Base-by-base conservation (phyloP, 1,139 yeast species). In the Yamadazyma sp. region DNA sequence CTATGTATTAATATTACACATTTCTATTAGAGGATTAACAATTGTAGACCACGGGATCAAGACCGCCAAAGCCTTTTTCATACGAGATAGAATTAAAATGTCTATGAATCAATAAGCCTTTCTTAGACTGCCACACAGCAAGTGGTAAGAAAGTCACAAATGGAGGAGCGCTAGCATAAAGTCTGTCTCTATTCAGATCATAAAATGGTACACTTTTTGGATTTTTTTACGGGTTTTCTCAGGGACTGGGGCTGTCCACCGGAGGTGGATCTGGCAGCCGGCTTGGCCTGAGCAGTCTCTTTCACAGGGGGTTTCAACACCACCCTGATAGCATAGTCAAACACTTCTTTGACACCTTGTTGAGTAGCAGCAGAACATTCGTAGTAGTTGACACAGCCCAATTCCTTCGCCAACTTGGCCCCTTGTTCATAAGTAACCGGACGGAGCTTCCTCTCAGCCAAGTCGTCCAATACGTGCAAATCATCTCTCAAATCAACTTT, bases 311-410 rank as follows among this genome's bases (percentile, higher is more conserved):
- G 86, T 39, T 74, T 70, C 42, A 83, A 73, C 8, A 84, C 92
- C 0, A 82, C 75, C 51, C 81, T 76, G 35, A 87, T 86, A 14
- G 96, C 95, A 44, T 69, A 80, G 52, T 87, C 95, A 52, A 88
- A 88, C 13, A 88, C 82, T 42, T 83, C 86, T 56, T 83, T 82
- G 38, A 83, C 89, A 18, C 96, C 96, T 43, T 74, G 77, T 62
- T 88, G 96, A 20, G 94, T 84, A 15, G 92, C 86, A n/a, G 97
- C 96, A 2, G 96, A 86, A 61, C 97, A 89, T 64, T 89, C 97
- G 47, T 86, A 68, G 60, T 88, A 86, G 43, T 77, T 79, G 43
- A 83, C 76, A 28, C 95, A 86, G 2, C 86, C 84, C 39, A 84
- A 67, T 27, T 85, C 89, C 51, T 77, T 73, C 22, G 94, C 90